Base-by-base conservation (phyloP, 1,139 yeast genomes). In the Pichia sp. region DNA sequence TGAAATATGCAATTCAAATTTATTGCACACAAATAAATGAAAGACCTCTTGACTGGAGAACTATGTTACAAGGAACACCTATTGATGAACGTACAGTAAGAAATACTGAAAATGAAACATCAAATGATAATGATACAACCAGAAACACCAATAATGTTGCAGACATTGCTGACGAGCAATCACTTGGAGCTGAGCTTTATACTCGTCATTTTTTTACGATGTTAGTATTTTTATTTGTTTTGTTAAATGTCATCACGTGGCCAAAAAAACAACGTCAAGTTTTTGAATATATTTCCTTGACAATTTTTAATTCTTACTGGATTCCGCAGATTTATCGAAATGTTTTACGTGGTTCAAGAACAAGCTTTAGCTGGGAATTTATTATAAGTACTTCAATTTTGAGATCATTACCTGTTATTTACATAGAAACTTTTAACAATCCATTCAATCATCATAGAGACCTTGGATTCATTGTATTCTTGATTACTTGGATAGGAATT, bases 281-380 rank as follows among this genome's bases (percentile, higher is more conserved):
- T 3, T 77, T 81, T 58, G 96, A 87, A 59, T 79, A 75, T 48
- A 45, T 73, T 2, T 66, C 76, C 1, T 60, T 82, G 6, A 50
- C 80, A 2, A 46, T 71, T 1, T 58, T 82, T 30, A 85, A 80
- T 60, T 85, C 95, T 0, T 80, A 77, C 54, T 90, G 97, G 97
- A 55, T 84, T n/a, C 97, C 97, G 0, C 98, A 90, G 61, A 82
- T 87, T 41, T 77, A 80, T 50, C 71, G 96, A 55, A 87, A 87
- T 58, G 80, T 85, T 5, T 64, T 84, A 23, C 73, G 87, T 47
- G 92, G 92, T 26, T 71, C 86, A n/a, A 68, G 82, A 45, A 68
- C 70, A 34, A 76, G 89, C 4, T 80, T 85, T 54, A 65, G 70
- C 36, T 82, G 89, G 87, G 74, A 75, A 48, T 92, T 84, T 56